phyloP scores from a whole-genome alignment of 116 monocot species.

The Cymodocea nodosa region DNA sequence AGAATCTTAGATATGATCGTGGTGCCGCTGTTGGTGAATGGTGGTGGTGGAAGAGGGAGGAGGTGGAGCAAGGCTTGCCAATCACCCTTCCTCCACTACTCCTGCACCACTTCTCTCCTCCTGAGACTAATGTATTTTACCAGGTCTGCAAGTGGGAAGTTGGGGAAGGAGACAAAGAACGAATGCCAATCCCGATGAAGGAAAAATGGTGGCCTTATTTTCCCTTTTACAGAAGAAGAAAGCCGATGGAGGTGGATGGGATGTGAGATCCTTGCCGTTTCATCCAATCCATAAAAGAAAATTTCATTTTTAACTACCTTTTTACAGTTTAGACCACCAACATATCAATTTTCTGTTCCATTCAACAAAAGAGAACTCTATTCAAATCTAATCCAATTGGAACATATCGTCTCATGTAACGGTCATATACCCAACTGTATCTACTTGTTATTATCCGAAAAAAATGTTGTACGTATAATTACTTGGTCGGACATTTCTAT shows the following conservation, averaged over 20 bases:
- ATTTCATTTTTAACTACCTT: no score
- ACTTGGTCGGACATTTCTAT: no score
- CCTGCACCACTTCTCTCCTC: background rate
- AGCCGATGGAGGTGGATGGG: background rate
- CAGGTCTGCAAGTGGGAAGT: background rate
- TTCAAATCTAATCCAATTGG: no score
- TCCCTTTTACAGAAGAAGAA: background rate
- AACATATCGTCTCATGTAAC: no score
- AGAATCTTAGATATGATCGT: background rate
- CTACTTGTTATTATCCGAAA: no score
- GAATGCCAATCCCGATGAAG: background rate
- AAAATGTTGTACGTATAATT: no score
- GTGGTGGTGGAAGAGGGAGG: background rate
- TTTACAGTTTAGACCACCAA: no score
- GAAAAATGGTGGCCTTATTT: background rate
- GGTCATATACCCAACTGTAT: no score
- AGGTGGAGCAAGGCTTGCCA: constrained; percentile 2
- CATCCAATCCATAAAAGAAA: no score
- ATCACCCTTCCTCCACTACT: background rate
- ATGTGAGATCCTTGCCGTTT: background rate
- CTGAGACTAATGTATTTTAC: background rate
- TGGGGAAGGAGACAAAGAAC: background rate
- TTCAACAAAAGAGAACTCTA: no score
- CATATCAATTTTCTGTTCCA: no score
- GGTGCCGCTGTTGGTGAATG: background rate